Conservation (phyloP, 345 rosid genomes). For the Kernera saxatilis region DNA sequence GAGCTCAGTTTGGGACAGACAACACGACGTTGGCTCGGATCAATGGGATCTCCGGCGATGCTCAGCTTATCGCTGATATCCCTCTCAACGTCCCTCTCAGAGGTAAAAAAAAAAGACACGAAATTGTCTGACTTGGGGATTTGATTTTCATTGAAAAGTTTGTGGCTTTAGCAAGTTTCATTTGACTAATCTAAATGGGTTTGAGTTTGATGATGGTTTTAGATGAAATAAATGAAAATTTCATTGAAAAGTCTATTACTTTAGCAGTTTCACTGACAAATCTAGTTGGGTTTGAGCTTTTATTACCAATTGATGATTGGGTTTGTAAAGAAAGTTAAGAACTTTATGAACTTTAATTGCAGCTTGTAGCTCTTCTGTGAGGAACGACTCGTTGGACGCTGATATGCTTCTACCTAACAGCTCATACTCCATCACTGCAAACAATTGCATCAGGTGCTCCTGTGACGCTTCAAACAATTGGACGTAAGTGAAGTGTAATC, state of each 20-base stretch:
- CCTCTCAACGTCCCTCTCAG: constrained; percentile 54
- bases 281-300: not conserved
- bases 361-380: constrained; percentile 67
- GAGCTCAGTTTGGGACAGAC: constrained; percentile 39
- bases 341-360: constrained; percentile 19
- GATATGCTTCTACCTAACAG: constrained; percentile 45
- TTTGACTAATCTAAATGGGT: not conserved
- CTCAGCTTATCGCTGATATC: constrained; percentile 31
- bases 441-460: constrained; percentile 56
- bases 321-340: not conserved
- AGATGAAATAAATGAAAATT: not conserved
- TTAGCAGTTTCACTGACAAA: not conserved
- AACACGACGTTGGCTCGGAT: constrained; percentile 27
- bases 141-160: not conserved
- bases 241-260: not conserved
- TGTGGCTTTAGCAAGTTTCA: not conserved
- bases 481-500: constrained; percentile 44
- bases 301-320: not conserved
- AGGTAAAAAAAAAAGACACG: constrained; percentile 25
- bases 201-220: not conserved
- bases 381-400: constrained; percentile 41
- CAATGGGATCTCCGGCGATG: constrained; percentile 38
- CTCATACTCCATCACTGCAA: constrained; percentile 54
- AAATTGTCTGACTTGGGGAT: not conserved
- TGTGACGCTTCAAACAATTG: constrained; percentile 54